A percentile compares a stretch with the other conserved stretches of the same genome.
These are phyloP conservation scores for Alloteropsis semialata DNA, from an alignment of 176 grass and related monocot genomes.

Conservation along the genomic window DNA sequence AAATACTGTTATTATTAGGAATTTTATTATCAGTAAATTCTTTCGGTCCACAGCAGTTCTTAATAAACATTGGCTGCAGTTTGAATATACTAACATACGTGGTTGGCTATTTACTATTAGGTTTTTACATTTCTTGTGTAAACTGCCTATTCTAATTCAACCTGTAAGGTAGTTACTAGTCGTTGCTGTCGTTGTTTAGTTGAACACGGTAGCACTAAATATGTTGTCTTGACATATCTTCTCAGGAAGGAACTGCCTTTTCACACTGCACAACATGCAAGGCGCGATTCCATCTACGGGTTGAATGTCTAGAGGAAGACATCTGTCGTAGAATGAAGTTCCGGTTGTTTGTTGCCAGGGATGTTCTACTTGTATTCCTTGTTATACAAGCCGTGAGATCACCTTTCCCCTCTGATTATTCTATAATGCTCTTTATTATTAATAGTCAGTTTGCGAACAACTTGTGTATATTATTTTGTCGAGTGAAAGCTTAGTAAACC, in stretches of 20 bases:
- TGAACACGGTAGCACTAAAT: neutral
- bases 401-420: constrained; percentile 1
- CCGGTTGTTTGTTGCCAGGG: constrained; percentile 74
- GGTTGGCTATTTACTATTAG: neutral
- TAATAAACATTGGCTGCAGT: neutral
- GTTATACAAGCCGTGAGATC: constrained; percentile 71
- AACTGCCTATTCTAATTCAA: neutral
- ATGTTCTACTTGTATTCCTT: constrained; percentile 71
- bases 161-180: neutral
- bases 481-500: neutral
- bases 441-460: neutral
- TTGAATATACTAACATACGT: neutral
- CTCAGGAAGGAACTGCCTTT: constrained; percentile 78
- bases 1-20: neutral
- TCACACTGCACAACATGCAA: constrained; percentile 92
- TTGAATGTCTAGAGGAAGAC: constrained; percentile 57
- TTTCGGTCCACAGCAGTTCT: neutral
- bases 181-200: neutral
- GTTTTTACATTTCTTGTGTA: neutral
- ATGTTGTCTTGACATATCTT: constrained; percentile 7
- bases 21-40: neutral
- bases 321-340: constrained; percentile 79
- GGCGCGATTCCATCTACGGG: constrained; percentile 67
- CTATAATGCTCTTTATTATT: neutral
- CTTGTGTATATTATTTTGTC: neutral